Evolutionary conservation across 2,329 filamentous ascomycete genomes (phyloP), one percentile per base, ranked within the genome.

Genomic region (Emydomyces testavorans): DNA sequence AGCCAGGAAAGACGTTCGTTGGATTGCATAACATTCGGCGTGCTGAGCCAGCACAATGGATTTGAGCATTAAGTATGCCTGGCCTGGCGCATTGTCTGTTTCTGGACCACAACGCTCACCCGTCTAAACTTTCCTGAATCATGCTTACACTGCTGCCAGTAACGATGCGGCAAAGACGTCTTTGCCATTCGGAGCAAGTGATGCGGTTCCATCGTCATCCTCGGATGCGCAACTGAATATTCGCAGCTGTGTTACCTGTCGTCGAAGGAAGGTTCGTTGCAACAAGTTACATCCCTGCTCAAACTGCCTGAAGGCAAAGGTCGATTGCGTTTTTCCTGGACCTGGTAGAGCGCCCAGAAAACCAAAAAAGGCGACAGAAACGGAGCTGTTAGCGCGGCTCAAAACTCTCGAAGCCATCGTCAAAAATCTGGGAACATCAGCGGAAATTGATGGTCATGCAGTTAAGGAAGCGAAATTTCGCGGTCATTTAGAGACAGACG

Each of bases 281-380:
- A 69, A 72, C 52, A 73, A 72, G 57, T 55, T 63, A 26, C 62
- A 66, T 10, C 70, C 70, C 21, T 73, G 71, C 54, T 68, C 67
- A 28, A 72, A 73, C 52, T 73, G 71, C 51, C 55, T 61, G 40
- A 71, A 66, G 57, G 66, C 67, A 0, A 65, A 73, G 39, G 76
- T 77, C 52, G 75, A 79, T 50, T 82, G 78, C 58, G 56, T 79
- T n/a, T 82, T 78, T 56, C 78, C 78, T 2, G 71, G 73, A 2
- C 77, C 78, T 2, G 78, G 77, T 3, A 67, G 78, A 50, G 77
- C 78, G 3, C 77, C 77, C 18, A 67, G 78, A 46, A 79, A 77
- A 59, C 66, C 71, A 49, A 72, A 74, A 49, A 78, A 79, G 50
- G 69, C 73, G 1, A 69, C 70, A 2, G 77, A 81, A 58, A 71